phyloP scores from a whole-genome alignment of 1,284 basidiomycete species.

The Sanghuangporus baumii region DNA sequence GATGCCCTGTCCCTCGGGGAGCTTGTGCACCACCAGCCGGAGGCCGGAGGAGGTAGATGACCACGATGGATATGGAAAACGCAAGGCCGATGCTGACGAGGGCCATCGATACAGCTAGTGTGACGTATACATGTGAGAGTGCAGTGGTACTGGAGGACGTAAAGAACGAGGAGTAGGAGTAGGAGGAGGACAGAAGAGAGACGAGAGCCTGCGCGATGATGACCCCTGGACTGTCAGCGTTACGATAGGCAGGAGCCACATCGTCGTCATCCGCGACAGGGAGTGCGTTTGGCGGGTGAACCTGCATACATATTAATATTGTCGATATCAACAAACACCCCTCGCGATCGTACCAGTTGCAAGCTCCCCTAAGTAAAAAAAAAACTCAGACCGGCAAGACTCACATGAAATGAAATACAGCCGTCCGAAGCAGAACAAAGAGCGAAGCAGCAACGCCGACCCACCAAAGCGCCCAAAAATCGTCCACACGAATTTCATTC shows the following conservation, averaged over 20 bases:
- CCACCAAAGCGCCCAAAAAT: conserved; percentile 76
- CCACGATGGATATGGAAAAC: no score
- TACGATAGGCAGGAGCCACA: conserved; percentile 71
- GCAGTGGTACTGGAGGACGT: background rate
- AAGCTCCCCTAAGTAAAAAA: no score
- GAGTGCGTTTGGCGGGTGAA: conserved; percentile 57
- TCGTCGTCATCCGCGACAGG: conserved; percentile 46
- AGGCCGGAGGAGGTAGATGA: no score
- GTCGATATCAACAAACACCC: background rate
- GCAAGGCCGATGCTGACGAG: no score
- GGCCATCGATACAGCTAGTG: conserved; percentile 40
- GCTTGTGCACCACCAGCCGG: no score
- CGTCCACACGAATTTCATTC: conserved; percentile 42
- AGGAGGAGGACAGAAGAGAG: conserved; percentile 17
- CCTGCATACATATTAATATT: conserved; percentile 32
- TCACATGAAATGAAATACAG: conserved; percentile 63
- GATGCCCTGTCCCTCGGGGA: no score
- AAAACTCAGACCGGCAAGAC: no score
- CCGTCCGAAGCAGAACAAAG: conserved; percentile 55
- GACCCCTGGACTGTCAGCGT: conserved; percentile 65
- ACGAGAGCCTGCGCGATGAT: conserved; percentile 49
- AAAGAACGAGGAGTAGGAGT: conserved; percentile 31
- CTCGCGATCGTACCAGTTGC: no score
- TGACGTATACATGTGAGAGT: conserved; percentile 32
- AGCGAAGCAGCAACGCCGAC: conserved; percentile 53